Conservation (phyloP, 1,284 basidiomycete genomes). For the Blastosporella zonata region DNA sequence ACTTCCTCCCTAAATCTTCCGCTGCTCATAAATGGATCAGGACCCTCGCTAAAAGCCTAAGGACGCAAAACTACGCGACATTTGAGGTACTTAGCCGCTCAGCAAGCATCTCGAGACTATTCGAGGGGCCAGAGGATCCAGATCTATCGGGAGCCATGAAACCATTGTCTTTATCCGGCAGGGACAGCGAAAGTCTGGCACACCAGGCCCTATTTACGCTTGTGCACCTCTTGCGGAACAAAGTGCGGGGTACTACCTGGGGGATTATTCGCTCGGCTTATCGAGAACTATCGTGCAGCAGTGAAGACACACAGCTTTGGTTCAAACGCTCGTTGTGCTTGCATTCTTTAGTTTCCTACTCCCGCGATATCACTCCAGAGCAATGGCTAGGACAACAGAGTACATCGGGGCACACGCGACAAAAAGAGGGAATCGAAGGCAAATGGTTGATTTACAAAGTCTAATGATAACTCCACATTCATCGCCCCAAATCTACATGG, state of each 20-base stretch:
- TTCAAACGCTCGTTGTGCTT: conserved; percentile 46
- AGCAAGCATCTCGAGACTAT: conserved; percentile 23
- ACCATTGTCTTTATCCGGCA: conserved; percentile 14
- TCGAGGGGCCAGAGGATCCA: conserved; percentile 8
- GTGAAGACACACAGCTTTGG: conserved; percentile 46
- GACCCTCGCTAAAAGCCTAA: conserved; percentile 43
- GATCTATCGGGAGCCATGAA: conserved; percentile 8
- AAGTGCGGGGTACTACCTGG: conserved; percentile 56
- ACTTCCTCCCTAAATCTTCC: conserved; percentile 35
- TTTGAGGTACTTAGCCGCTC: conserved; percentile 43
- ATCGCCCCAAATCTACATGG: no score
- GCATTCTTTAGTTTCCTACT: conserved; percentile 24
- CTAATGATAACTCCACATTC: conserved; percentile 21
- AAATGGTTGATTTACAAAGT: conserved; percentile 55
- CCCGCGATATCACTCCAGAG: conserved; percentile 33
- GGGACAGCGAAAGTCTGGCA: conserved; percentile 28
- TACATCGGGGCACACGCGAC: conserved; percentile 43
- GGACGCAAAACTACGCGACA: conserved; percentile 49
- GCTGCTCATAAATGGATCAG: conserved; percentile 44
- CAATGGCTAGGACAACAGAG: conserved; percentile 50
- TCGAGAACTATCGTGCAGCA: conserved; percentile 50
- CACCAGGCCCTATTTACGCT: conserved; percentile 42
- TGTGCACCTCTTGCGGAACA: conserved; percentile 44
- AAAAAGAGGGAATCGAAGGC: conserved; percentile 51
- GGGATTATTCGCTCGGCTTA: conserved; percentile 59